Evolutionary conservation across 495 filamentous ascomycete genomes (phyloP), one percentile per base, ranked within the genome.

Genomic region (Aspergillus nidulans): DNA sequence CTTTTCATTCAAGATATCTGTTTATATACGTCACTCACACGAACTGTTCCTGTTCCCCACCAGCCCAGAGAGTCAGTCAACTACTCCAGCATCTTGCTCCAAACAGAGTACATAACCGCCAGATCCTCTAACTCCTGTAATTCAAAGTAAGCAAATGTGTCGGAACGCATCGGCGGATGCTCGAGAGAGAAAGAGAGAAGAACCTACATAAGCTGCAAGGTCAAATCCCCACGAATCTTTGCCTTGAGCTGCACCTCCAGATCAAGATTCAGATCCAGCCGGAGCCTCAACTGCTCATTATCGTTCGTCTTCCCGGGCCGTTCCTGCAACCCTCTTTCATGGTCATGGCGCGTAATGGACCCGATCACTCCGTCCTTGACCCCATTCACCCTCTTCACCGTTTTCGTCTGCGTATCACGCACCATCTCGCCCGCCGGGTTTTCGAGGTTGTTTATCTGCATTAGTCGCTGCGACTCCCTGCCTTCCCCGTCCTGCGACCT

Each of bases 161-260:
- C n/a, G n/a, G n/a, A n/a, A n/a, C n/a, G n/a, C n/a, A n/a, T n/a
- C n/a, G n/a, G n/a, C n/a, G n/a, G n/a, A n/a, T n/a, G n/a, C n/a
- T n/a, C n/a, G n/a, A n/a, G n/a, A n/a, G n/a, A n/a, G n/a, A n/a
- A n/a, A n/a, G 26, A 28, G 26, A 28, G 9, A 28, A 9, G 9
- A 86, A 49, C 88, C 75, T 77, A 92, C 90, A 96, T 80, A 59
- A 96, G 77, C 45, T 87, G 85, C 51, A 96, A 65, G 36, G 89
- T 92, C 63, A 95, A 73, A 77, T 95, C 91, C 69, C 91, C 90
- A 62, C 92, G 87, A 63, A 96, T 92, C 74, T 90, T 89, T 13
- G 91, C 91, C 81, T 95, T 94, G 2, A 96, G 75, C 65, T 91
- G 85, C 25, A 95, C 85, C 76, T 95, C 87, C 57, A 95, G 82